Evolutionary conservation across 1,139 yeast species (phyloP).

Genomic region (Suhomyces atakaporum): DNA sequence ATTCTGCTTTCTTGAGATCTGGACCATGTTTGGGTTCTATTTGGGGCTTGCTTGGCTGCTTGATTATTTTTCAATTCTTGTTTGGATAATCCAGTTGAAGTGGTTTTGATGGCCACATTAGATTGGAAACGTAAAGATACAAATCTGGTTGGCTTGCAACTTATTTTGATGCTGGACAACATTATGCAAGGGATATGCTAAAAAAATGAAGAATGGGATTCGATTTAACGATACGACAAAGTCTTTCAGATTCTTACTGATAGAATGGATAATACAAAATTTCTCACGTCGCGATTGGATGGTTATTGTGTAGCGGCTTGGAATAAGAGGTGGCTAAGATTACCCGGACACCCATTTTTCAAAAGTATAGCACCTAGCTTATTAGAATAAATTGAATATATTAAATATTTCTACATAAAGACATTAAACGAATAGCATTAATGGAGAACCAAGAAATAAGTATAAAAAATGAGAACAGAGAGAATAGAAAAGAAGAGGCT

Average conservation of each 20-base stretch:
- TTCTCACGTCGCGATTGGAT: conserved; percentile 14
- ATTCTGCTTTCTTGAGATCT: conserved; percentile 63
- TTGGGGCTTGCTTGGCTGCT: conserved; percentile 68
- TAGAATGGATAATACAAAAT: conserved; percentile 9
- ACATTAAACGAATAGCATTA: conserved; percentile 14
- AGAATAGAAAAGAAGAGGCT: conserved; percentile 12
- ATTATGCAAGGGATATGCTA: conserved; percentile 8
- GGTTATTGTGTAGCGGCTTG: too few species aligned
- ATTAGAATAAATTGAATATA: neutral
- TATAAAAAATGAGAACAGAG: conserved; percentile 10
- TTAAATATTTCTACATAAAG: conserved; percentile 2
- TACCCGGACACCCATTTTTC: conserved; percentile 2
- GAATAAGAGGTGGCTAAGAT: too few species aligned
- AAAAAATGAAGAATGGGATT: neutral
- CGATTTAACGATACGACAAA: neutral
- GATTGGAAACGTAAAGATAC: conserved; percentile 18
- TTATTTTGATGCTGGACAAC: conserved; percentile 16
- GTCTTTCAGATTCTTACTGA: neutral
- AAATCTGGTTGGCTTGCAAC: conserved; percentile 12
- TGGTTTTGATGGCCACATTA: conserved; percentile 19
- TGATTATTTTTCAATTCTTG: conserved; percentile 39
- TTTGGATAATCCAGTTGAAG: conserved; percentile 40
- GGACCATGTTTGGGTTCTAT: conserved; percentile 72
- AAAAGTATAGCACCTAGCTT: neutral
- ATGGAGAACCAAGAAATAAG: conserved; percentile 12